phyloP scores from a whole-genome alignment of 2,329 filamentous ascomycete species.

The Sporothrix protearum region DNA sequence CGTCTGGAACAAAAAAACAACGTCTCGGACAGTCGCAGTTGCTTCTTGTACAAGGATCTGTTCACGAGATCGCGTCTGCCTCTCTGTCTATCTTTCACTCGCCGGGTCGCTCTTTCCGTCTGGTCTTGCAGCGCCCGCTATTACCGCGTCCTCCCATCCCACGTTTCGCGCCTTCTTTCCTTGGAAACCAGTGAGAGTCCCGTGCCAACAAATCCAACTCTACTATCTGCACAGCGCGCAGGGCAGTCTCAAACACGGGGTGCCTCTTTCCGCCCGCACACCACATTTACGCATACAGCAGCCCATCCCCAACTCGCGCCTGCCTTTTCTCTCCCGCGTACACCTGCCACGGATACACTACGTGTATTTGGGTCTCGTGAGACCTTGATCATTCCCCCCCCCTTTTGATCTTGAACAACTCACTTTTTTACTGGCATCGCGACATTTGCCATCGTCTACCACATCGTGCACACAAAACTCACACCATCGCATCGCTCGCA shows the following conservation, averaged over 20 bases:
- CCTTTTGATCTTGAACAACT: not conserved
- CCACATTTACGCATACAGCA: not conserved
- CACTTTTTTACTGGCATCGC: not conserved
- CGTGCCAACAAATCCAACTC: conserved; percentile 19
- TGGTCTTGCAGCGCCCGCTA: not conserved
- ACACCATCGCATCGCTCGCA: not conserved
- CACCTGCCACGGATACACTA: not conserved
- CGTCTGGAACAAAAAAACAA: conserved; percentile 1
- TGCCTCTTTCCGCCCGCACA: conserved; percentile 4
- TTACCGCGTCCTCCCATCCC: not conserved
- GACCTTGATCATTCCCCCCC: not conserved
- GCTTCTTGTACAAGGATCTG: not conserved
- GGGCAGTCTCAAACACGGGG: conserved; percentile 1
- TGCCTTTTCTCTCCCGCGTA: not conserved
- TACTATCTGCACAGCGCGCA: not conserved
- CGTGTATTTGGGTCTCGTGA: not conserved
- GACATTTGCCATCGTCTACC: too few relatives aligned
- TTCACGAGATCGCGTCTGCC: not conserved
- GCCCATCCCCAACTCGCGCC: not conserved
- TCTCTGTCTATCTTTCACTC: not conserved
- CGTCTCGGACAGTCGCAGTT: not conserved
- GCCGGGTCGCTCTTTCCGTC: conserved; percentile 8
- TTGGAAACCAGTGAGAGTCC: conserved; percentile 8
- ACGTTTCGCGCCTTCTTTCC: not conserved
- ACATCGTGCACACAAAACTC: not conserved